Percentiles rank a stretch among this genome's conserved stretches.
Evolutionary conservation across 2,329 filamentous ascomycete genomes (phyloP).

Genomic region (Trichoderma simmonsii): DNA sequence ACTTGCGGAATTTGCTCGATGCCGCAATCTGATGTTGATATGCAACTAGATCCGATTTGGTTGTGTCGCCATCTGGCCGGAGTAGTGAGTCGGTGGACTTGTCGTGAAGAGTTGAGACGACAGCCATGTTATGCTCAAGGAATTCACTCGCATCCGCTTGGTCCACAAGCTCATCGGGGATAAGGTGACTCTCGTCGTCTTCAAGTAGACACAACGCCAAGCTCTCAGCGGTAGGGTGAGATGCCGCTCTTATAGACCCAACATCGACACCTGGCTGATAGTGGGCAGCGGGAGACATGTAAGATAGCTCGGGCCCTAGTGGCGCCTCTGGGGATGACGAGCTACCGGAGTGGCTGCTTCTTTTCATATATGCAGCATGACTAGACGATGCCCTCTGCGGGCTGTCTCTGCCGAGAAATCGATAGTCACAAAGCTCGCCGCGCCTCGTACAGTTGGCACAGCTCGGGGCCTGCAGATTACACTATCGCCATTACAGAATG

Average conservation of each 20-base stretch:
- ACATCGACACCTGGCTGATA: not conserved
- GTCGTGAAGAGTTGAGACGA: not conserved
- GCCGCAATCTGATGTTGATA: not conserved
- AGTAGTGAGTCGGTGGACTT: not conserved
- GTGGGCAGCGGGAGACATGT: not conserved
- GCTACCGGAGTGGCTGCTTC: not conserved
- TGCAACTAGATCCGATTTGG: not conserved
- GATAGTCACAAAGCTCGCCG: constrained; percentile 11
- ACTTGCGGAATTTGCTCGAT: not conserved
- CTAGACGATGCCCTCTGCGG: not conserved
- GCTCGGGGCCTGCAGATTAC: constrained; percentile 10
- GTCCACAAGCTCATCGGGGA: not conserved
- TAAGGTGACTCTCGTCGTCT: not conserved
- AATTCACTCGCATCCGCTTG: not conserved
- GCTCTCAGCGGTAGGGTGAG: not conserved
- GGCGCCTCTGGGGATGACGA: not conserved
- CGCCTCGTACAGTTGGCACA: constrained; percentile 10
- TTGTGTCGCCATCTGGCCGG: not conserved
- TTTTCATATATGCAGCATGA: not conserved
- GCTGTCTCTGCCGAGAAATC: not conserved
- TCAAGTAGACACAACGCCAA: not conserved
- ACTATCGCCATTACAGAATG: not conserved
- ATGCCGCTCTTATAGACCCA: not conserved
- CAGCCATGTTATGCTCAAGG: constrained; percentile 1
- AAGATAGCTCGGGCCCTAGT: not conserved